Base-by-base conservation (phyloP, 805 yeast genomes). In the Zygosaccharomyces kombuchaensis region DNA sequence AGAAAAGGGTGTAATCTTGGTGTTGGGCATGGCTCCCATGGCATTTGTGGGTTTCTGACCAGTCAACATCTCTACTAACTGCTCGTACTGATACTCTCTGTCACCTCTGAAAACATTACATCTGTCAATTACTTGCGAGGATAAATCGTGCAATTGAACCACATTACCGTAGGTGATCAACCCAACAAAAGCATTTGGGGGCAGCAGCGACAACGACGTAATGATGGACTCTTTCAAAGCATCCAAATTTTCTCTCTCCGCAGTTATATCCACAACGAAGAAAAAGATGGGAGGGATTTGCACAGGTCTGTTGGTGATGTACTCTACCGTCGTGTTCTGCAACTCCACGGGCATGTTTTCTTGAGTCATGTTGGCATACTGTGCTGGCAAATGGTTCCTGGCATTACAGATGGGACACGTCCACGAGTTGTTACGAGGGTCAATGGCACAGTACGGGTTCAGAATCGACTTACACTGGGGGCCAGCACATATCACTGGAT, bases 111-210 rank as follows among this genome's bases (percentile, higher is more conserved):
- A 91, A 19, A 88, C 86, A 61, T 78, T 85, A 48, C 86, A 80
- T 66, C 84, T 85, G 57, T 78, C 78, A 63, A 88, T 78, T 17
- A 78, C 75, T 40, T 79, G 77, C 58, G 78, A 80, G 12, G 83
- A 80, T 48, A 89, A 71, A 66, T 89, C 96, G 67, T 90, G 95
- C 41, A 91, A 84, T 60, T 87, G 90, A 39, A 89, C 90, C 71
- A 86, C 89, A 23, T 95, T 87, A 44, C 96, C 97, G 40, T 61
- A 66, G 10, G 97, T 87, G 60, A 90, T 78, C 57, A 90, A 75
- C 36, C 97, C 96, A 45, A 90, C 80, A 43, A 89, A 73, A 2
- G 96, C 87, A 57, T 90, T 88, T 34, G 95, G 93, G 12, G 98
- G 98, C 59, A 91, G 77, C 57, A 87, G 69, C 40, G 85, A 76